Evolutionary conservation across 2,329 filamentous ascomycete genomes (phyloP).

Genomic region (Raffaelea ambrosiae): DNA sequence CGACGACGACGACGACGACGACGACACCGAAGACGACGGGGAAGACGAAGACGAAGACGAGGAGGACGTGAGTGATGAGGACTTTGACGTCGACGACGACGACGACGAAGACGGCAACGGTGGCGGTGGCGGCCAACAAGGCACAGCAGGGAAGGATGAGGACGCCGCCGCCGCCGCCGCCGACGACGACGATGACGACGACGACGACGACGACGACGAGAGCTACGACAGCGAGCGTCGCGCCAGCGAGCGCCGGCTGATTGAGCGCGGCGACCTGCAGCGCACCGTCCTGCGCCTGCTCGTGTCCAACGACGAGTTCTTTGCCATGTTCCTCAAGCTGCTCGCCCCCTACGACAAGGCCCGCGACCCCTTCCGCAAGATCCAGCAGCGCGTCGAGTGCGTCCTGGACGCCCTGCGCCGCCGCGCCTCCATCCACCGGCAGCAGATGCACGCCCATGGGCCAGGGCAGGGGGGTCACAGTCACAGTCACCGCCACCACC

Average conservation of each 20-base stretch:
- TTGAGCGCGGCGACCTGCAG: conserved; percentile 38
- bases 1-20: neutral
- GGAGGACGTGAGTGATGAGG: neutral
- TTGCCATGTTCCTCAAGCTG: conserved; percentile 40
- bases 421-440: conserved; percentile 13
- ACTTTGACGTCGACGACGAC: neutral
- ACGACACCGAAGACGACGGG: neutral
- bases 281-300: conserved; percentile 45
- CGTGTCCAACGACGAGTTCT: conserved; percentile 44
- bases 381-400: conserved; percentile 37
- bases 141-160: too few relatives aligned
- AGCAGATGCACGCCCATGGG: conserved; percentile 25
- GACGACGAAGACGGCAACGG: neutral
- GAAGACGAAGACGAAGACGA: neutral
- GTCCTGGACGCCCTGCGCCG: conserved; percentile 34
- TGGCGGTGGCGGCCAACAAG: neutral
- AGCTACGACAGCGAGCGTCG: neutral
- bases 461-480: conserved; percentile 19
- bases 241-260: conserved; percentile 15
- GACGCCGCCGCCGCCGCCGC: neutral
- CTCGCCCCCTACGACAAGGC: conserved; percentile 34
- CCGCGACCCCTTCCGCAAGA: conserved; percentile 37
- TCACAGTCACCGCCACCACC: neutral
- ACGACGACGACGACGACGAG: neutral
- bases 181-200: neutral